phyloP scores from a whole-genome alignment of 345 rosid species.

The Gossypium mustelinum region DNA sequence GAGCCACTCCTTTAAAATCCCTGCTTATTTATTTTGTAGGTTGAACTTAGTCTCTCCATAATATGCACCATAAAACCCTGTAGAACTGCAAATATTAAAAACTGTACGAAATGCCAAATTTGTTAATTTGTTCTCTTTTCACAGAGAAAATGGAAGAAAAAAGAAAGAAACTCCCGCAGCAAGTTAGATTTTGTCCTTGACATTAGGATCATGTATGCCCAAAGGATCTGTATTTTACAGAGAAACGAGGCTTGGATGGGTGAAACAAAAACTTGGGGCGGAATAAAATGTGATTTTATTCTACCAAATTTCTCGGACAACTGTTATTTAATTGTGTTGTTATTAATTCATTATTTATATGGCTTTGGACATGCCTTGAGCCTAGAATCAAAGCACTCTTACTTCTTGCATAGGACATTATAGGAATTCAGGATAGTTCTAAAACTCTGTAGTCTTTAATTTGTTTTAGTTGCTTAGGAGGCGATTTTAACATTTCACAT shows the following conservation, averaged over 20 bases:
- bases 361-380: background rate
- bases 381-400: background rate
- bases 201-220: background rate
- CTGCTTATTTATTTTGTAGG: too few species aligned
- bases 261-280: too few species aligned
- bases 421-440: background rate
- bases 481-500: slow-evolving; percentile 11
- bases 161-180: too few species aligned
- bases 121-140: too few species aligned
- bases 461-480: background rate
- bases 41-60: too few species aligned
- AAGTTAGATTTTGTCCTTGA: background rate
- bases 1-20: background rate
- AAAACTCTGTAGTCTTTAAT: background rate
- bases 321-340: background rate
- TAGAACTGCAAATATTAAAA: background rate
- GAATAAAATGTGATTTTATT: too few species aligned
- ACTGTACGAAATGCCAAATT: background rate
- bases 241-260: too few species aligned
- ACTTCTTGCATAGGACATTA: background rate
- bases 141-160: too few species aligned
- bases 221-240: background rate
- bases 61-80: background rate
- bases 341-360: background rate
- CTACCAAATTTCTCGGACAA: too few species aligned